A percentile compares a stretch with the other conserved stretches of the same genome.
These are phyloP conservation scores for Gracilaria caudata DNA, from an alignment of 23 red algal genomes.

Conservation along the genomic window DNA sequence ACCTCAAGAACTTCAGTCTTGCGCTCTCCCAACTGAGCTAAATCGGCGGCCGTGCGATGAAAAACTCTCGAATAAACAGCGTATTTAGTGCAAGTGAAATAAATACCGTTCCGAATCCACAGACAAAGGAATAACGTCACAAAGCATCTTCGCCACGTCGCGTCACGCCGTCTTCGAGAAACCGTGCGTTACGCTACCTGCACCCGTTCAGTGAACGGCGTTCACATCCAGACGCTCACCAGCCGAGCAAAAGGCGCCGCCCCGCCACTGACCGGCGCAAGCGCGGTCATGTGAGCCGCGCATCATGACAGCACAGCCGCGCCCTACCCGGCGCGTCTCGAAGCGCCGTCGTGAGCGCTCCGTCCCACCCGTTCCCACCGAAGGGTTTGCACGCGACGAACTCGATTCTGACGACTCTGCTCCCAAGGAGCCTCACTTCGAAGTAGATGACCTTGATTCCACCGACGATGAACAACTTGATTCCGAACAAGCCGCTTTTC, in stretches of 20 bases:
- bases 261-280: background rate
- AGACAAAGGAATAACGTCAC: no score
- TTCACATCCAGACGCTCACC: background rate
- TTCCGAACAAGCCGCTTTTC: background rate
- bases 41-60: slow-evolving; percentile 22
- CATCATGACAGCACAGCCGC: slow-evolving; percentile 21
- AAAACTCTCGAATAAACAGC: background rate
- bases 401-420: slow-evolving; percentile 35
- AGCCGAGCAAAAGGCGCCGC: background rate
- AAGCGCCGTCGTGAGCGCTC: slow-evolving; percentile 13
- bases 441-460: slow-evolving; percentile 60
- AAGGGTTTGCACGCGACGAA: slow-evolving; percentile 43
- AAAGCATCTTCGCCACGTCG: no score
- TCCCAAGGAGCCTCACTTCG: slow-evolving; percentile 30
- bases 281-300: background rate
- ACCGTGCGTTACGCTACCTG: background rate
- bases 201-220: no score
- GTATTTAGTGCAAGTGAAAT: no score
- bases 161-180: no score
- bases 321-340: slow-evolving; percentile 1
- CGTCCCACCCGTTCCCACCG: background rate
- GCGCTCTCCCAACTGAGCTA: slow-evolving; percentile 82
- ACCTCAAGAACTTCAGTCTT: slow-evolving; percentile 84
- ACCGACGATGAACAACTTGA: slow-evolving; percentile 28
- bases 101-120: no score